Conservation (phyloP, 306 rosid genomes). For the Acacia melanoxylon region DNA sequence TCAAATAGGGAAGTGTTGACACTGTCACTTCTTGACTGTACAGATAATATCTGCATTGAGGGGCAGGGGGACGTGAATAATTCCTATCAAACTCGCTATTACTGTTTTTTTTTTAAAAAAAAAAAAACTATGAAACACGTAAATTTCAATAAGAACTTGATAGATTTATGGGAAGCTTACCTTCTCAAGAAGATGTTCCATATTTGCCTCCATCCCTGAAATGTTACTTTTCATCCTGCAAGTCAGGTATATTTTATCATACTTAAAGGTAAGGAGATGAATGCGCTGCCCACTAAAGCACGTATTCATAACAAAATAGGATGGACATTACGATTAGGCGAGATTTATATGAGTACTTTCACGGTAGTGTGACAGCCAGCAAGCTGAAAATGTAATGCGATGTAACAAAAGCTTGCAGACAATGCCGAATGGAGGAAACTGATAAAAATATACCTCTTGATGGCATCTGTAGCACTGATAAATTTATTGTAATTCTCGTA, state of each 20-base stretch:
- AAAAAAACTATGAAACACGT: not conserved
- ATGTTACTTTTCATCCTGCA: conserved; percentile 90
- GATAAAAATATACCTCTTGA: conserved; percentile 53
- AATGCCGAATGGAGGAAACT: not conserved
- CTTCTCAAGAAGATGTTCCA: conserved; percentile 91
- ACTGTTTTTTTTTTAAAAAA: not conserved
- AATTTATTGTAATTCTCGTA: conserved; percentile 94
- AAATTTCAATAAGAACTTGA: not conserved
- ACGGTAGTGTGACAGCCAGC: not conserved
- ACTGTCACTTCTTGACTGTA: conserved; percentile 83
- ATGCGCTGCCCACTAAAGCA: not conserved
- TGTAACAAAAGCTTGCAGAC: not conserved
- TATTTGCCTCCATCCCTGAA: conserved; percentile 82
- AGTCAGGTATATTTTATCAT: not conserved
- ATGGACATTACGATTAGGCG: not conserved
- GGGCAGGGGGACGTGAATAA: not conserved
- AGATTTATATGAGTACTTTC: not conserved
- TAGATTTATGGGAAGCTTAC: conserved; percentile 31
- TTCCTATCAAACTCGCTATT: conserved; percentile 16
- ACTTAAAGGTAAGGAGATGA: not conserved
- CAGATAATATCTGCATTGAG: conserved; percentile 74
- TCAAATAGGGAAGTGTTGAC: conserved; percentile 81
- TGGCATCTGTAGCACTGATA: conserved; percentile 87
- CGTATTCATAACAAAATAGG: not conserved
- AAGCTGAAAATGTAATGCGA: not conserved